Evolutionary conservation across 1,139 yeast genomes (phyloP), one percentile per base, ranked within the genome.

Genomic region (Blastobotrys capitulatus): DNA sequence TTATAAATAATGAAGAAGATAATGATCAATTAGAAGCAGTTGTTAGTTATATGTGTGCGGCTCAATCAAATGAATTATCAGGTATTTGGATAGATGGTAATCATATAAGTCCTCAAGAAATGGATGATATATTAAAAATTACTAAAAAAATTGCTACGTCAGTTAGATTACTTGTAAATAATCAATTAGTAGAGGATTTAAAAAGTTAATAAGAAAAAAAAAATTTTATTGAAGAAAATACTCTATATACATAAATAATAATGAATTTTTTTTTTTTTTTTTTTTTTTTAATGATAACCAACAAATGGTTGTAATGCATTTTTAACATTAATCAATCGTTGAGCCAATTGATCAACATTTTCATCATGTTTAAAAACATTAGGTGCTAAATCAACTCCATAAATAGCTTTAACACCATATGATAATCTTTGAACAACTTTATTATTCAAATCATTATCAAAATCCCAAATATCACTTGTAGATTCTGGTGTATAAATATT

Each of bases 1-100:
- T 49, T 44, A 63, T 38, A 42, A 54, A 27, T 55, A 55, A 44
- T 57, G 52, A 36, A 22, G 42, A 39, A 2, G 55, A 27, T 55
- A 53, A 47, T 31, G 57, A 55, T 31, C 56, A 54, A 15, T 51
- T 72, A 19, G 76, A 73, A 66, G 78, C 58, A 59, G 78, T 63
- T 6, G 75, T 75, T 8, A 71, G 80, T 54, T 78, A 73, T 57
- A 76, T 79, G 76, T 43, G 47, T 38, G 50, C 50, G 7, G 76
- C 78, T 55, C 75, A 79, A 58, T 68, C 72, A 54, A 72, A 76
- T 54, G 75, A 77, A 56, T 70, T 78, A 50, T 76, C 79, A 29
- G 83, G 83, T 0, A 57, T 80, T 35, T 80, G 83, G 80, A 65
- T 55, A 9, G 65, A 62, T 19, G 66, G 67, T 10, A 60, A 55